Evolutionary conservation across 2,329 filamentous ascomycete genomes (phyloP), one percentile per base, ranked within the genome.

Genomic region (Stagonosporopsis cucurbitacearum): DNA sequence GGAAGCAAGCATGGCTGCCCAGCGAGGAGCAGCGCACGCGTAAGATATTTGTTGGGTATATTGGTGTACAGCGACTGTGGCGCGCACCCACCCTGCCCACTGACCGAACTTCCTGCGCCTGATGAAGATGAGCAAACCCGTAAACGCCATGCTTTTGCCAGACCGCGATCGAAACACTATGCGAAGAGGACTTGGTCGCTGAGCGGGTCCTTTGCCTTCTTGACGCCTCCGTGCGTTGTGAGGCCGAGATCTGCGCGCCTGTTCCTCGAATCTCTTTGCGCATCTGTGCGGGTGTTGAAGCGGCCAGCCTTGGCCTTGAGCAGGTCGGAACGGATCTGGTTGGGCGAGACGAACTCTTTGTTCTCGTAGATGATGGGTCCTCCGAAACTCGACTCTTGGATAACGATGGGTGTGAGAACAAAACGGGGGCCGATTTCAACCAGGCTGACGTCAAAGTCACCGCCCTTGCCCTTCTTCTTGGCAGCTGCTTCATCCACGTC

Each of bases 301-400:
- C 86, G 86, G 44, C 86, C 84, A 0, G 93, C 91, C 81, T 91
- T 92, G 65, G 84, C 82, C 77, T 86, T 81, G 66, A 91, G 83
- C 65, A 96, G 77, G 62, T 98, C 95, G 36, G 91, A 83, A 64
- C 95, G 84, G 62, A 98, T 86, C 78, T 97, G 91, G 84, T 99
- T 99, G 9, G 95, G 95, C 65, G 90, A 95, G 50, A 99, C 91
- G 69, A 96, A 99, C 75, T 96, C 89, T 82, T 92, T 95, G 81
- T 98, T 98, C 82, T 98, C 92, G 79, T 96, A 99, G 71, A 99
- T 96, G 63, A 98, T 92, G 3, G 95, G 94, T 0, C 95, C 95
- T 50, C 94, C 94, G 67, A 99, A 98, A 58, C 90, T 93, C 39
- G 92, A 92, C 75, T 99, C 95, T 67, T 96, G 87, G 64, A 98